A percentile compares a stretch with the other conserved stretches of the same genome.
Evolutionary conservation across 2,329 filamentous ascomycete species (phyloP).

Genomic region (Fusarium brachygibbosum): DNA sequence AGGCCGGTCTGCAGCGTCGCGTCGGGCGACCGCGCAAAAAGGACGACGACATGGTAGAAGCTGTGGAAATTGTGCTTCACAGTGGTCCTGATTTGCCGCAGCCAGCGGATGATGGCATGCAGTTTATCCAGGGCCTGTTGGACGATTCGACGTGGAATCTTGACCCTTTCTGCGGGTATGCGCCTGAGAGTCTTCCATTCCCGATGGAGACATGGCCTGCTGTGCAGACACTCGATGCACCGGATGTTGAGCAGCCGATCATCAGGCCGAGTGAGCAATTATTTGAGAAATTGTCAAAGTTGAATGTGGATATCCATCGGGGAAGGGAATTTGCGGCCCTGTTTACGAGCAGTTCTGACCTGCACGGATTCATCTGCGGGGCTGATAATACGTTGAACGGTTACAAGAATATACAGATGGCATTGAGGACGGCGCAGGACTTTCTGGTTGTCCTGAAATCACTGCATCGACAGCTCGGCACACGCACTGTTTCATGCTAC

Average conservation of each 20-base stretch:
- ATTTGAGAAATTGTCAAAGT: constrained; percentile 42
- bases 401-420: constrained; percentile 40
- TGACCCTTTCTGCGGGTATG: constrained; percentile 29
- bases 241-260: constrained; percentile 10
- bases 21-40: constrained; percentile 51
- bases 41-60: constrained; percentile 9
- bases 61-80: constrained; percentile 7
- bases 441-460: constrained; percentile 47
- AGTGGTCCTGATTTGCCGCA: neutral
- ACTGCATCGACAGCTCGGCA: constrained; percentile 45
- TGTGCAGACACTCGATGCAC: constrained; percentile 28
- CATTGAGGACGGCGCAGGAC: constrained; percentile 44
- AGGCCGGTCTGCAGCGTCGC: constrained; percentile 50
- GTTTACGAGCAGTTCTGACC: constrained; percentile 1
- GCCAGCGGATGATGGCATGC: constrained; percentile 17
- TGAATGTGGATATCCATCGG: constrained; percentile 45
- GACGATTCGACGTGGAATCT: constrained; percentile 37
- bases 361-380: constrained; percentile 39
- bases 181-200: constrained; percentile 32
- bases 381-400: constrained; percentile 28
- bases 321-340: constrained; percentile 28
- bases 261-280: constrained; percentile 22
- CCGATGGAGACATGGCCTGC: constrained; percentile 41
- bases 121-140: constrained; percentile 37
- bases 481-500: constrained; percentile 12